phyloP scores from a whole-genome alignment of 306 rosid genomes.

The Trifolium subterraneum region DNA sequence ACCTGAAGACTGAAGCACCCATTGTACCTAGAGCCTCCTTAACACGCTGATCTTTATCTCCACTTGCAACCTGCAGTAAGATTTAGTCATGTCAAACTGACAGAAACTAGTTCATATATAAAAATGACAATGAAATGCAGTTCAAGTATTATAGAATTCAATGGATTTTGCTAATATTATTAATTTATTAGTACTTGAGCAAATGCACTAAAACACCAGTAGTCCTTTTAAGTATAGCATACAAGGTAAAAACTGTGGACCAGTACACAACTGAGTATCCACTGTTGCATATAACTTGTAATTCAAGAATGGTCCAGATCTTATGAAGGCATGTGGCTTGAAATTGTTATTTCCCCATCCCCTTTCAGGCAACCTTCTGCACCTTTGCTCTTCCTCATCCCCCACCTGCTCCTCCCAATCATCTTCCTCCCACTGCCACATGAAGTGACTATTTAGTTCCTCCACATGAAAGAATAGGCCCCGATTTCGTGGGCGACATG shows the following conservation, averaged over 20 bases:
- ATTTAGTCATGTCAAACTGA: conserved; percentile 16
- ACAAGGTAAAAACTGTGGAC: background rate
- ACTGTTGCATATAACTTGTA: background rate
- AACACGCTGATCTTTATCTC: conserved; percentile 77
- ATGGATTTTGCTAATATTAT: background rate
- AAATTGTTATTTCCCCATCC: background rate
- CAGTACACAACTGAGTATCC: background rate
- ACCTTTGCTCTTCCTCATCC: background rate
- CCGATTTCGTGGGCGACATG: background rate
- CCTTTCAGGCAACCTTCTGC: background rate
- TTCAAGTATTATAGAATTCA: conserved; percentile 9
- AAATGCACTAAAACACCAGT: background rate
- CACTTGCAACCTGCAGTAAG: conserved; percentile 72
- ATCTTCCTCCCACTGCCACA: background rate
- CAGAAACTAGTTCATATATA: conserved; percentile 18
- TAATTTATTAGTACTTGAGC: background rate
- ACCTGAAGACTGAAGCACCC: conserved; percentile 99
- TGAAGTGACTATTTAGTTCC: background rate
- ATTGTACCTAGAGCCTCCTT: conserved; percentile 91
- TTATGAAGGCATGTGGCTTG: background rate
- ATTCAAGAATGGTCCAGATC: background rate
- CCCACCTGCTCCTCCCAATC: background rate
- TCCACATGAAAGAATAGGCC: background rate
- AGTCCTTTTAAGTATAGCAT: background rate
- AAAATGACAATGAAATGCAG: conserved; percentile 19